phyloP scores from a whole-genome alignment of 768 basidiomycete species.

The Phanerochaete sordida region DNA sequence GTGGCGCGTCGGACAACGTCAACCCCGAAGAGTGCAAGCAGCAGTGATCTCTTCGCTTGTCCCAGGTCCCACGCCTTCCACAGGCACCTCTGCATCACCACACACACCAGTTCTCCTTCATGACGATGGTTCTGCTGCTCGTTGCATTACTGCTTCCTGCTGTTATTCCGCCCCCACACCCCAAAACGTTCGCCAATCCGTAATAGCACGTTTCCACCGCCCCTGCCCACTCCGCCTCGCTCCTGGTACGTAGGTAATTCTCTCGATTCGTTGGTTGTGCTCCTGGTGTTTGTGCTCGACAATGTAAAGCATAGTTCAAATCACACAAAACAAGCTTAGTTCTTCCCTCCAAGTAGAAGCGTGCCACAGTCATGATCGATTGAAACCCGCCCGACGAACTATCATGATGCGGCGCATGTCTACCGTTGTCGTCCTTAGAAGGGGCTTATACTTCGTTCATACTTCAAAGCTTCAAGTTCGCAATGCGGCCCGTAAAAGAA shows the following conservation, averaged over 20 bases:
- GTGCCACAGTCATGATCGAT: no score
- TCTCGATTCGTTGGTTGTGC: not conserved
- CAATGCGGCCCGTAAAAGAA: no score
- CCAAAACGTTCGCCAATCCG: not conserved
- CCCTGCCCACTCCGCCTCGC: not conserved
- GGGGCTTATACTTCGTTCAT: no score
- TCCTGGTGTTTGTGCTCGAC: not conserved
- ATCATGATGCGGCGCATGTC: no score
- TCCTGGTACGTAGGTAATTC: not conserved
- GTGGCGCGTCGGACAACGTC: slow-evolving; percentile 41
- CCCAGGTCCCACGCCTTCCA: not conserved
- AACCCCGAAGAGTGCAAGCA: slow-evolving; percentile 92
- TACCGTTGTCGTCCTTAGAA: no score
- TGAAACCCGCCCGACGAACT: no score
- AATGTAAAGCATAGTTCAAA: not conserved
- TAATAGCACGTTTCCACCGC: not conserved
- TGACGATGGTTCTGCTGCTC: not conserved
- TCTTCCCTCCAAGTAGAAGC: no score
- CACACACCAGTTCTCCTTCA: not conserved
- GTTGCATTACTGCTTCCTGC: not conserved
- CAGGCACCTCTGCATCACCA: not conserved
- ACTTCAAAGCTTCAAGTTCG: no score
- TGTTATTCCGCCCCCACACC: not conserved
- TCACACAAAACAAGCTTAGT: not conserved
- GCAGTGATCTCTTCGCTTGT: slow-evolving; percentile 48